These are phyloP conservation scores for Xylaria sp. DNA, from an alignment of 495 filamentous ascomycete species.

Conservation along the genomic window DNA sequence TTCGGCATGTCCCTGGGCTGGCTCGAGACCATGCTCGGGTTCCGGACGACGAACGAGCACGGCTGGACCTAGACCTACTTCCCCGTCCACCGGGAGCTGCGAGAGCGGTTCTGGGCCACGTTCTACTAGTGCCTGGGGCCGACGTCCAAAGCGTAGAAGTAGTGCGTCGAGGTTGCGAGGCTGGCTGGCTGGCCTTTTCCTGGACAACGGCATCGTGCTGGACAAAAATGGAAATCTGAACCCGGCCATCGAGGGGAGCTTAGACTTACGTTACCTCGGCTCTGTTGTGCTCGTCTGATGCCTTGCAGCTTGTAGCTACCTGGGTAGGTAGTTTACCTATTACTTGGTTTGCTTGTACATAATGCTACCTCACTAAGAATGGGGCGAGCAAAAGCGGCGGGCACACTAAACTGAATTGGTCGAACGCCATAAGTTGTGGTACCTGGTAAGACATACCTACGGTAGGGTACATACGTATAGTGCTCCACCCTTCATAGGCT, in stretches of 20 bases:
- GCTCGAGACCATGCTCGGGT: slow-evolving; percentile 18
- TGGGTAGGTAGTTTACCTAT: too few species aligned
- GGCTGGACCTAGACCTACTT: slow-evolving; percentile 3
- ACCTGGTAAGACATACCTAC: too few species aligned
- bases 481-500: too few species aligned
- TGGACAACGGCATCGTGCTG: slow-evolving; percentile 3
- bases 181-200: slow-evolving; percentile 19
- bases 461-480: too few species aligned
- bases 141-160: neutral
- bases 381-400: too few species aligned
- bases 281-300: slow-evolving; percentile 8
- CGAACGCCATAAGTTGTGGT: too few species aligned
- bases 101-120: slow-evolving; percentile 11
- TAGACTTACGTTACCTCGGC: slow-evolving; percentile 7
- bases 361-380: too few species aligned
- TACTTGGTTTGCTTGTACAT: too few species aligned
- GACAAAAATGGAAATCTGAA: slow-evolving; percentile 32
- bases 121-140: slow-evolving; percentile 15
- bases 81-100: slow-evolving; percentile 9
- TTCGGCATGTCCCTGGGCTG: slow-evolving; percentile 23
- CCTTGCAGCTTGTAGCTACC: too few species aligned
- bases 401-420: too few species aligned
- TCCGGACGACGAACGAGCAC: slow-evolving; percentile 14
- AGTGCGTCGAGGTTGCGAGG: slow-evolving; percentile 10
- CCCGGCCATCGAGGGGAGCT: slow-evolving; percentile 42